phyloP scores from a whole-genome alignment of 805 yeast genomes.

The Wickerhamiella sergipiensis region DNA sequence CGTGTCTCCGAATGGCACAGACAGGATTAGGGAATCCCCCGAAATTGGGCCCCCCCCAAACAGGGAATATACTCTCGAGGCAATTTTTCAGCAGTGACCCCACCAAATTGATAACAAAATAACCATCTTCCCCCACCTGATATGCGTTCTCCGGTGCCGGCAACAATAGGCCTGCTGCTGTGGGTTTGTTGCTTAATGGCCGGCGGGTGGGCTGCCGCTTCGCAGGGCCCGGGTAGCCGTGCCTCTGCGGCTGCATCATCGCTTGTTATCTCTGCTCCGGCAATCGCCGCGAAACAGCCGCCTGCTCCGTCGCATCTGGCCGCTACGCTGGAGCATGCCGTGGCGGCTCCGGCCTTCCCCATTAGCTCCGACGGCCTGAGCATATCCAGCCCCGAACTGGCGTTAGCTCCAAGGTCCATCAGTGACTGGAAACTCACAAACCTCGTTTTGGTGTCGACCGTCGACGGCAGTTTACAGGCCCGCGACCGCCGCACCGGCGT shows the following conservation, averaged over 20 bases:
- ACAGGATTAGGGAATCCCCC: background rate
- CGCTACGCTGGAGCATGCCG: background rate
- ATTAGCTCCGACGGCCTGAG: background rate
- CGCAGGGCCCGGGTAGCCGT: background rate
- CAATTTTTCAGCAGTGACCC: background rate
- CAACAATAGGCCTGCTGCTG: background rate
- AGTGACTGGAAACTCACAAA: constrained; percentile 40
- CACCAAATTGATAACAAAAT: background rate
- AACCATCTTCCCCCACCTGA: background rate
- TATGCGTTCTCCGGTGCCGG: background rate
- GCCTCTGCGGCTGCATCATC: background rate
- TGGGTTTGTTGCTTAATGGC: background rate
- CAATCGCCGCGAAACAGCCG: background rate
- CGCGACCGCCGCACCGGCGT: constrained; percentile 63
- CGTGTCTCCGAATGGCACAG: background rate
- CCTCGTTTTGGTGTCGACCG: constrained; percentile 56
- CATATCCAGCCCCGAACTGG: background rate
- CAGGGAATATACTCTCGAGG: background rate
- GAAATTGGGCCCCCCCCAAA: background rate
- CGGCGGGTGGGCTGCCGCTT: background rate
- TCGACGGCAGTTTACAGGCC: constrained; percentile 81
- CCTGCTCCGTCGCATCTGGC: background rate
- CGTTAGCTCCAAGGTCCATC: constrained; percentile 19
- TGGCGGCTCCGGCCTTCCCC: background rate
- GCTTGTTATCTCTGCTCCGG: background rate